Conservation (phyloP, 257 asterid species). For the Lycium barbarum region DNA sequence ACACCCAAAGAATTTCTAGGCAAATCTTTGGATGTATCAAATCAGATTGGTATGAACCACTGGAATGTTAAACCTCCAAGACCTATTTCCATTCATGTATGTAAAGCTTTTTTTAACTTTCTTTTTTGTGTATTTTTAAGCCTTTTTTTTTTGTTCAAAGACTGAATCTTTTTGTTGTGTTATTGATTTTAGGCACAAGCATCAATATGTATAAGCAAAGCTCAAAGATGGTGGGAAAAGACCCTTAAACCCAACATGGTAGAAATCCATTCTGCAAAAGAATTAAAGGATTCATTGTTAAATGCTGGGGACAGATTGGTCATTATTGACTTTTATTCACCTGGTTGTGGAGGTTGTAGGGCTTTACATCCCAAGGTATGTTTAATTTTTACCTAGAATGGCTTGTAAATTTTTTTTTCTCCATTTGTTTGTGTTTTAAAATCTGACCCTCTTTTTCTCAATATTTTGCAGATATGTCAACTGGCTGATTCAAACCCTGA, state of each 20-base stretch:
- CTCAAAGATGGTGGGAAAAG: constrained; percentile 93
- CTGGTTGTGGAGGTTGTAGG: constrained; percentile 97
- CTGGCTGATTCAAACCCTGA: constrained; percentile 77
- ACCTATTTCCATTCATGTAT: constrained; percentile 60
- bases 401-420: neutral
- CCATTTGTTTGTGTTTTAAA: neutral
- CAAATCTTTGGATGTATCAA: constrained; percentile 48
- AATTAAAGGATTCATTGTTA: constrained; percentile 62
- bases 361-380: constrained; percentile 89
- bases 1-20: constrained; percentile 56
- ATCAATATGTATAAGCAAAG: constrained; percentile 51
- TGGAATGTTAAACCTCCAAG: constrained; percentile 47
- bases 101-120: constrained; percentile 2
- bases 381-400: neutral
- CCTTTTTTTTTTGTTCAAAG: neutral
- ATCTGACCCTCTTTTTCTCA: neutral
- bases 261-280: constrained; percentile 76
- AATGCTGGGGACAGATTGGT: constrained; percentile 87
- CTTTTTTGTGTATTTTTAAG: neutral
- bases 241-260: constrained; percentile 76
- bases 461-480: constrained; percentile 74
- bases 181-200: constrained; percentile 64
- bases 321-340: constrained; percentile 83
- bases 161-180: neutral
- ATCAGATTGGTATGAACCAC: constrained; percentile 43